Conservation (phyloP, 78 protist species). For the Isochrysis galbana region DNA sequence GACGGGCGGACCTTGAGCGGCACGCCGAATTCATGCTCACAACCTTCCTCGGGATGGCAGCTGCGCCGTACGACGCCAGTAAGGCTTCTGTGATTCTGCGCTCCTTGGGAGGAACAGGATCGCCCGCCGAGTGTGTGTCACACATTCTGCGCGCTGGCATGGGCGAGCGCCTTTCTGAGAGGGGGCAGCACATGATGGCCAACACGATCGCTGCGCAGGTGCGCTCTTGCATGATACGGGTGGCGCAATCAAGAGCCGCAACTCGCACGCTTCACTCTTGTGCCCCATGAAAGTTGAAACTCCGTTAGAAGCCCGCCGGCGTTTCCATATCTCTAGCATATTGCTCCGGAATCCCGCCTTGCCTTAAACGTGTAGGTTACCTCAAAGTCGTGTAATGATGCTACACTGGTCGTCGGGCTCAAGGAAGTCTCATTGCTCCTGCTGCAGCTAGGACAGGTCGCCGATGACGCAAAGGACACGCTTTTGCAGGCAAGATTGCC, state of each 20-base stretch:
- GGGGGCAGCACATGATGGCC: neutral
- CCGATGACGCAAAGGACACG: neutral
- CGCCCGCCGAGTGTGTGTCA: neutral
- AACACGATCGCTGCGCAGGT: neutral
- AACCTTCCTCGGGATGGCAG: neutral
- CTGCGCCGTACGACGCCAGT: neutral
- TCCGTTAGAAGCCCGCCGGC: too few relatives aligned
- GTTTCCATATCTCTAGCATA: too few relatives aligned
- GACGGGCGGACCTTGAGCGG: neutral
- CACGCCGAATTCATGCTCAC: neutral
- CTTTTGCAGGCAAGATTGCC: too few relatives aligned
- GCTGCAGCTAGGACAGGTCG: neutral
- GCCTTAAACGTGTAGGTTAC: too few relatives aligned
- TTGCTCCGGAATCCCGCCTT: too few relatives aligned
- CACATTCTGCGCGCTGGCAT: neutral
- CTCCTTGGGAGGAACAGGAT: neutral
- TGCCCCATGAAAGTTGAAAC: too few relatives aligned
- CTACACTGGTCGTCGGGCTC: neutral
- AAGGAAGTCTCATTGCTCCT: neutral
- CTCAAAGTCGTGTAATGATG: too few relatives aligned
- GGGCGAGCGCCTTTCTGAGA: neutral
- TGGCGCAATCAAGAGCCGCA: too few relatives aligned
- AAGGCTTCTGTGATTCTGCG: too few relatives aligned
- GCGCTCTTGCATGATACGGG: too few relatives aligned
- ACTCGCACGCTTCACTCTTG: too few relatives aligned